Conservation (phyloP, 768 basidiomycete genomes). For the Lactarius psammicola region DNA sequence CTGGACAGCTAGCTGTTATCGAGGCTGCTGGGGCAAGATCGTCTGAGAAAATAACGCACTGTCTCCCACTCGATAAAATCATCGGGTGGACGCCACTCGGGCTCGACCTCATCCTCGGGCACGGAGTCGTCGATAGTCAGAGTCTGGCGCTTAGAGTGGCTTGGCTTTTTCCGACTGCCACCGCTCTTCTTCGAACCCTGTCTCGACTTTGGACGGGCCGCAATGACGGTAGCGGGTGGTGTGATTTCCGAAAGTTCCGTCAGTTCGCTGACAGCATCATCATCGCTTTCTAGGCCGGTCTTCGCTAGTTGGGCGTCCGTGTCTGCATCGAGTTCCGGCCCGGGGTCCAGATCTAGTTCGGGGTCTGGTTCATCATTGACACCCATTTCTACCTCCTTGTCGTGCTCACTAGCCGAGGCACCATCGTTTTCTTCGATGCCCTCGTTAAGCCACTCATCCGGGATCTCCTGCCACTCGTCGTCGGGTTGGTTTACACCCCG, state of each 20-base stretch:
- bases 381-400: conserved; percentile 28
- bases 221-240: conserved; percentile 31
- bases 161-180: conserved; percentile 15
- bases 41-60: conserved; percentile 39
- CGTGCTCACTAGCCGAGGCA: conserved; percentile 24
- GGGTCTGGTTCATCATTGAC: conserved; percentile 8
- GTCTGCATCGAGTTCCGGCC: conserved; percentile 30
- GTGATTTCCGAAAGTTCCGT: conserved; percentile 66
- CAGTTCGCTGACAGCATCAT: conserved; percentile 65
- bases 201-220: conserved; percentile 25
- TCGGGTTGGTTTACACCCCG: conserved; percentile 47
- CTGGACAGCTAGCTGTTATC: conserved; percentile 40
- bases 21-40: not conserved
- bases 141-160: conserved; percentile 18
- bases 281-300: conserved; percentile 62
- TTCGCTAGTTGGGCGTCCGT: conserved; percentile 30
- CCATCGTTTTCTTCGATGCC: conserved; percentile 26
- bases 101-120: conserved; percentile 30
- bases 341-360: conserved; percentile 19
- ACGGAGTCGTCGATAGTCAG: conserved; percentile 21
- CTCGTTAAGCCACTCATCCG: conserved; percentile 65
- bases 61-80: conserved; percentile 91
- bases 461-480: conserved; percentile 75
- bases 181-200: conserved; percentile 15
- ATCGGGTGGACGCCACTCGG: conserved; percentile 38